These are phyloP conservation scores for Kodamaea plutei DNA, from an alignment of 1,139 yeast species.

Conservation along the genomic window DNA sequence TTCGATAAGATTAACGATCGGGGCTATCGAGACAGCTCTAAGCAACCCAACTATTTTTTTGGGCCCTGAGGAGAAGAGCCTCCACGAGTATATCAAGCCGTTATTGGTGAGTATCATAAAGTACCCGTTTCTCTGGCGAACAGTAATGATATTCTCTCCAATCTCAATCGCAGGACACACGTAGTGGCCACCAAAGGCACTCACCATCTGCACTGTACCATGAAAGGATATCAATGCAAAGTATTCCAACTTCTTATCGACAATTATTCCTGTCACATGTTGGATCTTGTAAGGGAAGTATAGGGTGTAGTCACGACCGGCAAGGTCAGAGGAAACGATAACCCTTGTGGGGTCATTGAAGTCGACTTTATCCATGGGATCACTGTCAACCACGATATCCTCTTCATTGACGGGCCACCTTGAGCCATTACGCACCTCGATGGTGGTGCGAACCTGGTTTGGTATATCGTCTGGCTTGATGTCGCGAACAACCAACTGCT, in stretches of 20 bases:
- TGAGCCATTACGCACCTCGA: constrained; percentile 45
- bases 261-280: constrained; percentile 34
- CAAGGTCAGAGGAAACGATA: constrained; percentile 25
- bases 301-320: constrained; percentile 24
- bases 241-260: constrained; percentile 26
- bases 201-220: constrained; percentile 66
- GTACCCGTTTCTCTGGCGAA: constrained; percentile 46
- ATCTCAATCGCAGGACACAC: constrained; percentile 51
- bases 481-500: constrained; percentile 8
- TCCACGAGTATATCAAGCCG: constrained; percentile 51
- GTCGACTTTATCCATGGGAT: constrained; percentile 30
- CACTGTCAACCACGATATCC: constrained; percentile 19
- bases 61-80: constrained; percentile 18
- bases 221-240: constrained; percentile 69
- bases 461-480: background rate
- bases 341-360: constrained; percentile 46
- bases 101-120: constrained; percentile 53
- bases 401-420: constrained; percentile 36
- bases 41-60: constrained; percentile 25
- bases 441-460: constrained; percentile 17
- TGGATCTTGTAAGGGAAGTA: constrained; percentile 42
- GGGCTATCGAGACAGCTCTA: constrained; percentile 47
- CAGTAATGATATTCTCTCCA: constrained; percentile 55
- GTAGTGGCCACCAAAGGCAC: constrained; percentile 55
- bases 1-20: constrained; percentile 37